Evolutionary conservation across 805 yeast genomes (phyloP).

Genomic region (Candida sonorensis): DNA sequence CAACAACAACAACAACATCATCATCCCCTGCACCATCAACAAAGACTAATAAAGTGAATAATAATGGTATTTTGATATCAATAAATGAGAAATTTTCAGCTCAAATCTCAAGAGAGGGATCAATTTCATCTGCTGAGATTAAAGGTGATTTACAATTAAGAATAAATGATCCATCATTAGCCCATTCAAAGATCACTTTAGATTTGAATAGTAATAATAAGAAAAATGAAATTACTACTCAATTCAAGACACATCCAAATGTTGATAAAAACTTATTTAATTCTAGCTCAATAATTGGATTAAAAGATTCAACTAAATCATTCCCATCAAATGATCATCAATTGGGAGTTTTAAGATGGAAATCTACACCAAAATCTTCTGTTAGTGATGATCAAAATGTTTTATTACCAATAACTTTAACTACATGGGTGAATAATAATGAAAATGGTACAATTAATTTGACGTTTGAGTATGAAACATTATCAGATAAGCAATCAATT

Average conservation of each 20-base stretch:
- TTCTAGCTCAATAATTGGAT: conserved; percentile 49
- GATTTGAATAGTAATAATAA: conserved; percentile 42
- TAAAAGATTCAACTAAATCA: conserved; percentile 70
- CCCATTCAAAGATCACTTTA: conserved; percentile 59
- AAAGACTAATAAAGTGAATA: conserved; percentile 29
- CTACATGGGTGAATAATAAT: conserved; percentile 75
- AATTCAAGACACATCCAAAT: conserved; percentile 93
- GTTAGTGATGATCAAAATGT: conserved; percentile 47
- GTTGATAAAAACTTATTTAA: conserved; percentile 75
- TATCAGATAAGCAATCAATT: conserved; percentile 41
- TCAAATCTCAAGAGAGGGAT: conserved; percentile 78
- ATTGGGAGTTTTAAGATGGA: conserved; percentile 91
- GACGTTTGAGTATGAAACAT: conserved; percentile 83
- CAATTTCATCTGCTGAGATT: conserved; percentile 60
- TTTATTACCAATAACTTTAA: conserved; percentile 62
- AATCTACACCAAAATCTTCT: conserved; percentile 51
- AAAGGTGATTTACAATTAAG: conserved; percentile 90
- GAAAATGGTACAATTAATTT: conserved; percentile 59
- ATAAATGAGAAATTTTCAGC: conserved; percentile 75
- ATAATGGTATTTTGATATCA: conserved; percentile 75
- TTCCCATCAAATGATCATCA: conserved; percentile 91
- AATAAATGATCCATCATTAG: conserved; percentile 66
- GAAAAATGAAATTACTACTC: conserved; percentile 41
- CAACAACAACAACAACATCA: conserved; percentile 16
- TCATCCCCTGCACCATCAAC: conserved; percentile 13